Conservation (phyloP, 176 grass and related monocot species). For the Zea luxurians region DNA sequence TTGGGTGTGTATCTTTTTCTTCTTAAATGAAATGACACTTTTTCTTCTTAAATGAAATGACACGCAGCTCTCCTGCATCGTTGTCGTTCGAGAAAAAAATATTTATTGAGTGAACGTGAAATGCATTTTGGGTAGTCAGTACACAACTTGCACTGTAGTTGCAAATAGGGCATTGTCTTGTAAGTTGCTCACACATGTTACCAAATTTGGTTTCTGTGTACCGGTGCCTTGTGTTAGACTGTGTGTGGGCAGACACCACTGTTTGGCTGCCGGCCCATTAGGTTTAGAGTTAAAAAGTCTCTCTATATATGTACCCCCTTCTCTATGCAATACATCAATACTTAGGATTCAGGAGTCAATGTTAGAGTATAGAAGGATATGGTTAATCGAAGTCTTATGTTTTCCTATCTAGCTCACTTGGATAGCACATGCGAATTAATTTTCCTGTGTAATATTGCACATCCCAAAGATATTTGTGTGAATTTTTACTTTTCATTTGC, state of each 20-base stretch:
- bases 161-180: not conserved
- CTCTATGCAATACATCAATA: too few species aligned
- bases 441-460: conserved; percentile 7
- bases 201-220: not conserved
- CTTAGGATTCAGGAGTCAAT: not conserved
- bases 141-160: not conserved
- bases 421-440: conserved; percentile 6
- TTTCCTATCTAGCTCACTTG: conserved; percentile 7
- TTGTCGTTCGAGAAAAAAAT: too few species aligned
- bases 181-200: not conserved
- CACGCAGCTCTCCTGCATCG: too few species aligned
- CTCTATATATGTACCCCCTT: too few species aligned
- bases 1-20: too few species aligned
- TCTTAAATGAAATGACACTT: too few species aligned
- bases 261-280: too few species aligned
- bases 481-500: conserved; percentile 7
- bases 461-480: not conserved
- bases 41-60: too few species aligned
- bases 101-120: not conserved
- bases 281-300: too few species aligned
- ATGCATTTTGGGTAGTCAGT: not conserved
- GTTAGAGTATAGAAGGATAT: not conserved
- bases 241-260: too few species aligned
- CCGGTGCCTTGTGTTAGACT: not conserved
- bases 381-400: not conserved